Evolutionary conservation across 2,329 filamentous ascomycete species (phyloP), one percentile per base, ranked within the genome.

Genomic region (Ustilaginoidea virens): DNA sequence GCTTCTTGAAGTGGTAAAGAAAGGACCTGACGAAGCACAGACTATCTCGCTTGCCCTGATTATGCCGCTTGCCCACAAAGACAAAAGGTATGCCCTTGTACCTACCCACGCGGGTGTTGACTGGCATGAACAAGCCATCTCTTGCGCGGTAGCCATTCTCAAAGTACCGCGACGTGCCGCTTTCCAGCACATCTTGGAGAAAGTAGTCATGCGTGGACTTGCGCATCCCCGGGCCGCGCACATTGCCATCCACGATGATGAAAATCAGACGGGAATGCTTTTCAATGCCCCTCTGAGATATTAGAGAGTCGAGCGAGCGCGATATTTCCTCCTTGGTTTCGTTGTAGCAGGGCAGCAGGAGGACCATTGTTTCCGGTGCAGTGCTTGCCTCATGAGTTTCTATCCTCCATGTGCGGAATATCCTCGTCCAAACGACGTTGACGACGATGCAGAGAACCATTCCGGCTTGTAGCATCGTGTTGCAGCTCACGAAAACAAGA

Each of bases 11-110:
- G 36, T 63, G 58, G 36, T 60, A 58, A 5, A 64, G 40, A 25
- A 65, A 56, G 1, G 60, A 64, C 0, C 61, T 57, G 2, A 52
- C 55, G n/a, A 63, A 53, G 36, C 61, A 63, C 23, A 65, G 41
- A 27, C 59, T 60, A 39, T 66, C 61, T 2, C 59, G 51, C 41
- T 64, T 66, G 20, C 60, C 60, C 36, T 61, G 58, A 40, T 63
- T 64, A 40, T 61, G 55, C 10, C 55, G 47, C 39, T 65, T 65
- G 26, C 61, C 56, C 21, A 65, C 56, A 32, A 61, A 56, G 17
- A 62, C 45, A 32, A 58, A 64, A 0, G 60, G 60, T 0, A 62
- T 36, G 1, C 55, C 59, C 36, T 55, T 56, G 44, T 62, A 64
- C 19, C 41, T 47, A 0, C 61, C 61, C 0, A 47, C 55, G 14